Base-by-base conservation (phyloP, 345 rosid genomes). In the Melaleuca quinquenervia region DNA sequence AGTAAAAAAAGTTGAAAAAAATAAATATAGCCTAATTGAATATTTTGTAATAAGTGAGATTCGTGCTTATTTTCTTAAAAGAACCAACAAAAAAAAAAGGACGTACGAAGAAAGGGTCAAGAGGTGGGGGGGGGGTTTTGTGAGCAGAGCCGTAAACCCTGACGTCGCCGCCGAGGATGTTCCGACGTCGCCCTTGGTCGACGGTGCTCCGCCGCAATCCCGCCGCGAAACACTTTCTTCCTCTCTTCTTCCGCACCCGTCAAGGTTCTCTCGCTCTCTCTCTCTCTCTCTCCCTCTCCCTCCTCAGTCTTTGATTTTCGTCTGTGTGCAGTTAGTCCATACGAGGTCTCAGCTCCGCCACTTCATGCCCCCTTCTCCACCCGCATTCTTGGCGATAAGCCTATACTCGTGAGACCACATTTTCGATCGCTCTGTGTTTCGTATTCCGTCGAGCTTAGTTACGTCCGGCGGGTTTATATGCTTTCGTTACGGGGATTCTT, bases 371-470 rank as follows among this genome's bases (percentile, higher is more conserved):
- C 86, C 88, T 96, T 89, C 93, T 95, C 96, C 32, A 92, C 95
- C 24, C 86, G 91, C 88, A 89, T 94, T 87, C 90, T 93, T 50
- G 95, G 94, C 52, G 94, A 93, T 2, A 84, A 91, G 82, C 98
- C 99, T 82, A 86, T 96, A 86, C 96, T 96, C 22, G 99, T 96
- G 74, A 91, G 95, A 54, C 58, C 48, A 60, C 58, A 53, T 36
- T 44, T 29, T 58, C 74, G 54, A 32, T 41, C 50, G 84, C 84
- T 0, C 49, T 84, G 80, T 56, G 74, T 27, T 41, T 52, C 45
- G 54, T 84, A 0, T 82, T 20, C 41, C 26, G 18, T 86, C 56
- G 26, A 82, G 3, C 64, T 85, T 10, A 75, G 55, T 45, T 32
- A 36, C 50, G 21, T 49, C 21, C 12, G 55, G 11, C 26, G 70